Percentiles rank a stretch among this genome's conserved stretches.
These are phyloP conservation scores for Eugenia klotzschiana DNA, from an alignment of 441 rosid genomes.

Conservation along the genomic window DNA sequence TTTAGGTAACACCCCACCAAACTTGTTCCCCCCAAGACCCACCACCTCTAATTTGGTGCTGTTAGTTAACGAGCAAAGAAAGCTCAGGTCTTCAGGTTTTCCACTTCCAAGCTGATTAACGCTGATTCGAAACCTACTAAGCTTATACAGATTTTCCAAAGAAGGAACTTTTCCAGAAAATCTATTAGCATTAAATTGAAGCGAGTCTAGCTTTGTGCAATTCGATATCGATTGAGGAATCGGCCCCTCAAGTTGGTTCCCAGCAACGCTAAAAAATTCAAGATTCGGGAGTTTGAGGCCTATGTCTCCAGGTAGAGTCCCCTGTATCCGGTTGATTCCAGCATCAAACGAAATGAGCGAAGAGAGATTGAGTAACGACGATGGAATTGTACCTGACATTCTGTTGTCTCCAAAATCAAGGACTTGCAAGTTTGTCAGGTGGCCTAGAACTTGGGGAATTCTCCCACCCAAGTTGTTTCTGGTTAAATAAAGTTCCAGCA, in stretches of 20 bases:
- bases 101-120: neutral
- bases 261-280: neutral
- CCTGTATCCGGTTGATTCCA: neutral
- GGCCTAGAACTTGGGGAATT: neutral
- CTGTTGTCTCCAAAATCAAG: accelerated
- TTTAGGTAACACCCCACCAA: neutral
- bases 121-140: accelerated
- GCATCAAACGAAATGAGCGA: neutral
- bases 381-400: neutral
- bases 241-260: neutral
- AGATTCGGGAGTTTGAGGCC: neutral
- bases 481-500: neutral
- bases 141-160: neutral
- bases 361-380: neutral
- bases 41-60: neutral
- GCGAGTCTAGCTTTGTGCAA: neutral
- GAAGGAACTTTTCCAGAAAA: neutral
- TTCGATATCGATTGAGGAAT: neutral
- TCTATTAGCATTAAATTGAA: neutral
- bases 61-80: neutral
- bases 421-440: neutral
- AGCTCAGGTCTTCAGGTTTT: neutral
- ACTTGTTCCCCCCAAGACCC: neutral
- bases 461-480: neutral
- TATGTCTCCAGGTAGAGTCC: neutral